Evolutionary conservation across 371 early-diverging fungal species (phyloP).

Genomic region (Vavraia culicis): DNA sequence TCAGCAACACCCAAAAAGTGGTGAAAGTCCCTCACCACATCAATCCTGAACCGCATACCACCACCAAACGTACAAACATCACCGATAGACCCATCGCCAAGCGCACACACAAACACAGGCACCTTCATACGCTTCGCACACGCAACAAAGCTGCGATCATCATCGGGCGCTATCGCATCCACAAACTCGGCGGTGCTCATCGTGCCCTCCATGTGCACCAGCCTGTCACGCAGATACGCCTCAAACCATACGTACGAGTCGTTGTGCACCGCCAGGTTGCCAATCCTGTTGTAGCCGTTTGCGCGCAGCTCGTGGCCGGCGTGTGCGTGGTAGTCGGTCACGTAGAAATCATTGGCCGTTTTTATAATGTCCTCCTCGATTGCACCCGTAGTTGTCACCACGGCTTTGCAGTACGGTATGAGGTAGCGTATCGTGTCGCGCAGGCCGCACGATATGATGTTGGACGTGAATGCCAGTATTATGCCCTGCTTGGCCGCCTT

Average conservation of each 20-base stretch:
- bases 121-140: too few species aligned
- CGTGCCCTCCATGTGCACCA: too few species aligned
- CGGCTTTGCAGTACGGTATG: slow-evolving; percentile 60
- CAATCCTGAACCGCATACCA: too few species aligned
- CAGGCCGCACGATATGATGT: slow-evolving; percentile 77
- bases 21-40: too few species aligned
- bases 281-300: slow-evolving; percentile 80
- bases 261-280: slow-evolving; percentile 85
- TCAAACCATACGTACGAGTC: slow-evolving; percentile 92
- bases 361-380: slow-evolving; percentile 95
- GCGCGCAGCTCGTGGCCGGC: slow-evolving; percentile 62
- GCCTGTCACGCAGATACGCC: too few species aligned
- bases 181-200: slow-evolving; percentile 64
- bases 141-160: too few species aligned
- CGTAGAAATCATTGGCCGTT: slow-evolving; percentile 63
- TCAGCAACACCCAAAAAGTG: too few species aligned
- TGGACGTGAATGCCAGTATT: slow-evolving; percentile 59
- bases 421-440: slow-evolving; percentile 70
- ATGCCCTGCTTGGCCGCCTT: too few species aligned
- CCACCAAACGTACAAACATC: slow-evolving; percentile 84
- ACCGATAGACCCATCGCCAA: slow-evolving; percentile 87
- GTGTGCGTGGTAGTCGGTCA: slow-evolving; percentile 56
- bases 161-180: slow-evolving; percentile 52
- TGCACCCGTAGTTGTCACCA: slow-evolving; percentile 86
- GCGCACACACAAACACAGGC: slow-evolving; percentile 81